phyloP scores from a whole-genome alignment of 116 monocot species.

The Iris pallida region DNA sequence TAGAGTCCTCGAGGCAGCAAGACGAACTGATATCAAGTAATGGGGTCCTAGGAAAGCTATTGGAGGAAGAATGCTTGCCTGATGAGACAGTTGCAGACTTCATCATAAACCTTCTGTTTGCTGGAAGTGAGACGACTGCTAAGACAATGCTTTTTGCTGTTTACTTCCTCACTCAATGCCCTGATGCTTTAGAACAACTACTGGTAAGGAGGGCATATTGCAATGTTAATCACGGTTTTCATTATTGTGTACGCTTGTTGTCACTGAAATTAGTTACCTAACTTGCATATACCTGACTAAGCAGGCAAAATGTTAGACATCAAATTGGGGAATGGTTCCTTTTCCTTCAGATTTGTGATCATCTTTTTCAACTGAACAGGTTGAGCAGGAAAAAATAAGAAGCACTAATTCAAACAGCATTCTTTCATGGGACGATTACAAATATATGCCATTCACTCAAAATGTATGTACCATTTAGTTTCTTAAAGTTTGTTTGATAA shows the following conservation, averaged over 20 bases:
- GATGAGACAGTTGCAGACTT: conserved; percentile 33
- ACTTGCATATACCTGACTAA: background rate
- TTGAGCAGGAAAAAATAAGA: conserved; percentile 23
- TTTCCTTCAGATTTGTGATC: background rate
- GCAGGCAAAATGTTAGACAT: background rate
- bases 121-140: conserved; percentile 46
- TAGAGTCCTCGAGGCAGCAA: conserved; percentile 4
- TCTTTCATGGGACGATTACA: conserved; percentile 43
- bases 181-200: conserved; percentile 30
- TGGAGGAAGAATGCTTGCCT: conserved; percentile 29
- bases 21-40: background rate
- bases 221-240: too few relatives aligned
- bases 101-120: conserved; percentile 44
- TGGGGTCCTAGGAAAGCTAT: conserved; percentile 34
- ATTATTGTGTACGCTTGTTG: too few relatives aligned
- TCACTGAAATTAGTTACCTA: background rate
- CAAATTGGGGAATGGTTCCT: background rate
- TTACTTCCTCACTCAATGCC: conserved; percentile 45
- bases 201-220: conserved; percentile 9
- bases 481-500: too few relatives aligned
- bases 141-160: conserved; percentile 50
- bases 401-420: conserved; percentile 1
- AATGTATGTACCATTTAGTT: conserved; percentile 21
- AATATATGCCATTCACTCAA: conserved; percentile 50
- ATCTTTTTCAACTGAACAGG: conserved; percentile 1